Conservation (phyloP, 2,329 filamentous ascomycete genomes). For the Venturia effusa region DNA sequence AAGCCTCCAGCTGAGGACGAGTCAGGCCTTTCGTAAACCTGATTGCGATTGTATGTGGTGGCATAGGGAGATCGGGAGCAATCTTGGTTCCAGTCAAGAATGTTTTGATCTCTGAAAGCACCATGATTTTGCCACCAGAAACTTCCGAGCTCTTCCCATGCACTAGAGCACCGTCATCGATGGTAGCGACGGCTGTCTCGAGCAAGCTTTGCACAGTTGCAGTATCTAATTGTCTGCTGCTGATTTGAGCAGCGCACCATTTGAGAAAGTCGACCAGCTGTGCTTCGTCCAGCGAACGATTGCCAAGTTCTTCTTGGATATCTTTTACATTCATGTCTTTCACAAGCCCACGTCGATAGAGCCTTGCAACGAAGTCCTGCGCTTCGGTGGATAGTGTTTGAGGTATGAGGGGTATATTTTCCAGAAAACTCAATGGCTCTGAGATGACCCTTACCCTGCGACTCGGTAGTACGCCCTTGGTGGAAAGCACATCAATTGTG, state of each 20-base stretch:
- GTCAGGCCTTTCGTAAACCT: slow-evolving; percentile 65
- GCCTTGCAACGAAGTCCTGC: slow-evolving; percentile 67
- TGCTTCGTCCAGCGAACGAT: slow-evolving; percentile 65
- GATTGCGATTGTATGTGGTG: slow-evolving; percentile 72
- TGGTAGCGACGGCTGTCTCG: slow-evolving; percentile 59
- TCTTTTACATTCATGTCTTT: slow-evolving; percentile 78
- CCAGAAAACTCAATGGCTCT: slow-evolving; percentile 66
- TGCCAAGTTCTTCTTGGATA: slow-evolving; percentile 71
- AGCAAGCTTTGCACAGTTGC: slow-evolving; percentile 59
- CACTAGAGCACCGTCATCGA: slow-evolving; percentile 16
- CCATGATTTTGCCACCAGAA: slow-evolving; percentile 59
- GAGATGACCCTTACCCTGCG: slow-evolving; percentile 67
- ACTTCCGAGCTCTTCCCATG: not conserved
- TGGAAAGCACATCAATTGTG: slow-evolving; percentile 80
- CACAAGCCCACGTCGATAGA: slow-evolving; percentile 79
- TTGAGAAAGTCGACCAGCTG: slow-evolving; percentile 75
- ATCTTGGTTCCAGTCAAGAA: slow-evolving; percentile 72
- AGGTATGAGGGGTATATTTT: slow-evolving; percentile 56
- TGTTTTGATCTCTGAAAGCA: slow-evolving; percentile 62
- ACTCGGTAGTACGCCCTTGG: slow-evolving; percentile 74
- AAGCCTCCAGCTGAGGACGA: slow-evolving; percentile 57
- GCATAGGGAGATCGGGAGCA: slow-evolving; percentile 69
- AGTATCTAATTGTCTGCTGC: slow-evolving; percentile 60
- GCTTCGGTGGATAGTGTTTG: slow-evolving; percentile 50
- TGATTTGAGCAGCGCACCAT: slow-evolving; percentile 68